Conservation (phyloP, 345 rosid genomes). For the Sapria himalayana region DNA sequence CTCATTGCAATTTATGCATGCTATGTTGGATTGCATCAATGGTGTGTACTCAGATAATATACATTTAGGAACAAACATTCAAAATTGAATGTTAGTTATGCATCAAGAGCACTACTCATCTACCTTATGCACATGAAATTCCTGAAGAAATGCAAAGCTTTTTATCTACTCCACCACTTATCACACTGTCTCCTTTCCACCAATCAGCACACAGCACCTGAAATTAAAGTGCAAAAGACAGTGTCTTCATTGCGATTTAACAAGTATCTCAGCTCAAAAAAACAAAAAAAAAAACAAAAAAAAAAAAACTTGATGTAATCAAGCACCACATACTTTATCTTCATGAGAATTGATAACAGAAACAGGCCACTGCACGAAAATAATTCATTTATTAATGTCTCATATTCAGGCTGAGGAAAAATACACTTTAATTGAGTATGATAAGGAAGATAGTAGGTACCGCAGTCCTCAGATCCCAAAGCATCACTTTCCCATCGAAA, state of each 20-base stretch:
- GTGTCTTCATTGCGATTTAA: background rate
- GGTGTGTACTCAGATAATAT: too few relatives aligned
- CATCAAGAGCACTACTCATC: too few relatives aligned
- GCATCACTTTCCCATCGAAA: constrained; percentile 95
- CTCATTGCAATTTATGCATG: too few relatives aligned
- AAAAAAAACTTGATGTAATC: background rate
- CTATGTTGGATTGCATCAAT: too few relatives aligned
- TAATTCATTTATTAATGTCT: too few relatives aligned
- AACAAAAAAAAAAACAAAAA: background rate
- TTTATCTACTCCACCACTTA: constrained; percentile 83
- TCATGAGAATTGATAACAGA: constrained; percentile 56
- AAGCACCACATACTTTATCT: constrained; percentile 71
- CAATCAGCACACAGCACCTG: constrained; percentile 90
- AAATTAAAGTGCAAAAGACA: constrained; percentile 5
- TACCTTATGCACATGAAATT: constrained; percentile 14
- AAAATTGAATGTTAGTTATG: too few relatives aligned
- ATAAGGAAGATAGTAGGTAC: constrained; percentile 19
- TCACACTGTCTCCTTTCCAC: constrained; percentile 71
- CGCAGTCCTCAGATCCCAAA: constrained; percentile 99
- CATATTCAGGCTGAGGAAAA: constrained; percentile 5
- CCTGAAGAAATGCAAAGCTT: constrained; percentile 58
- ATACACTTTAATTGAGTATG: background rate
- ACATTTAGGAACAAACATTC: too few relatives aligned
- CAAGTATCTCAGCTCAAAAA: background rate
- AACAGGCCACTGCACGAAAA: constrained; percentile 79